These are phyloP conservation scores for Chaetomiaceae sp. DNA, from an alignment of 2,329 filamentous ascomycete species.

Conservation along the genomic window DNA sequence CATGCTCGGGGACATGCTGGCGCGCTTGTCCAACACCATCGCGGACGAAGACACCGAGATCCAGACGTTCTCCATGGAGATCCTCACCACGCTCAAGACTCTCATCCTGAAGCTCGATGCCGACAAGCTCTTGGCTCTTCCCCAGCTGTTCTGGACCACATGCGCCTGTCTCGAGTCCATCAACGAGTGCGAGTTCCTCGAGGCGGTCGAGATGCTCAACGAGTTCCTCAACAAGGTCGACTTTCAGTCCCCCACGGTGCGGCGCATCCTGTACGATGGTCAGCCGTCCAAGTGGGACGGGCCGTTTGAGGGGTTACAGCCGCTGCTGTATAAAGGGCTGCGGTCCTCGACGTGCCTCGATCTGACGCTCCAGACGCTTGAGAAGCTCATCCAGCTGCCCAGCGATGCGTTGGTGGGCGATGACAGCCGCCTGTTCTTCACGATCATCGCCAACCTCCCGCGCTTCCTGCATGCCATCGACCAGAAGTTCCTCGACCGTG, in stretches of 20 bases:
- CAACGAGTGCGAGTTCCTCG: constrained; percentile 90
- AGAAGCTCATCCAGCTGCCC: constrained; percentile 73
- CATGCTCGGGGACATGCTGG: constrained; percentile 97
- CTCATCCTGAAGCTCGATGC: constrained; percentile 81
- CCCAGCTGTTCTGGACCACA: constrained; percentile 96
- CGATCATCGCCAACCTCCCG: constrained; percentile 87
- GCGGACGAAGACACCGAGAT: constrained; percentile 93
- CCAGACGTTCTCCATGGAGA: constrained; percentile 96
- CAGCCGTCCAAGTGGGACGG: constrained; percentile 87
- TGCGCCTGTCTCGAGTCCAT: constrained; percentile 96
- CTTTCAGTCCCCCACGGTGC: constrained; percentile 63
- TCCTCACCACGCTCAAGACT: constrained; percentile 86
- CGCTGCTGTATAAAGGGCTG: constrained; percentile 84
- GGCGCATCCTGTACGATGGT: constrained; percentile 68
- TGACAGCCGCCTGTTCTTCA: constrained; percentile 76
- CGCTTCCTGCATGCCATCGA: constrained; percentile 79
- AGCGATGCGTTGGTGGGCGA: constrained; percentile 78
- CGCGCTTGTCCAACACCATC: constrained; percentile 90
- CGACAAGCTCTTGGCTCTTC: constrained; percentile 78
- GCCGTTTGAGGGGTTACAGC: constrained; percentile 78
- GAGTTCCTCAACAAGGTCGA: constrained; percentile 81
- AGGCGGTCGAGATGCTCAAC: constrained; percentile 87
- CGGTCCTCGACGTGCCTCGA: constrained; percentile 81
- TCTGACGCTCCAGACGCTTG: constrained; percentile 69
- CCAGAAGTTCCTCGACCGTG: constrained; percentile 50